These are phyloP conservation scores for Hypholoma sublateritium DNA, from an alignment of 768 basidiomycete species.

Conservation along the genomic window DNA sequence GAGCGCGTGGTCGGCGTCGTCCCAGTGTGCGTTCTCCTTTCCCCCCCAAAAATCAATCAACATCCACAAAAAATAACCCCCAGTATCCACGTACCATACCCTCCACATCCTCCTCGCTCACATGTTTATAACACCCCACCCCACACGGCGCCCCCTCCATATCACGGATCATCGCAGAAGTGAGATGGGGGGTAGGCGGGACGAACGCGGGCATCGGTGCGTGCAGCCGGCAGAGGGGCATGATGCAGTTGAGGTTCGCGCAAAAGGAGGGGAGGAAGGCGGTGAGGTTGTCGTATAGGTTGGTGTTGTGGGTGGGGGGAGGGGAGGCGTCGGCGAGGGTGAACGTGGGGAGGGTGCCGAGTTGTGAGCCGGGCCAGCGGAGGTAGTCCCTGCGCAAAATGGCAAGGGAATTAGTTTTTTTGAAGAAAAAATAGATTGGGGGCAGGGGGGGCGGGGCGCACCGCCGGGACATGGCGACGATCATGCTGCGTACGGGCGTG, in stretches of 20 bases:
- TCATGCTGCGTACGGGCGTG: constrained; percentile 17
- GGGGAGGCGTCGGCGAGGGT: constrained; percentile 6
- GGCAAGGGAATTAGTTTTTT: no score
- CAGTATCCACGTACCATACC: no score
- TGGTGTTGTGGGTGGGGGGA: not conserved
- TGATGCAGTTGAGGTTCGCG: constrained; percentile 43
- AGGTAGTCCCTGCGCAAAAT: not conserved
- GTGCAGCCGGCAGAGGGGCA: constrained; percentile 32
- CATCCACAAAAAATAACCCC: no score
- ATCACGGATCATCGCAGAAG: constrained; percentile 1
- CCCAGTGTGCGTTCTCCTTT: constrained; percentile 25
- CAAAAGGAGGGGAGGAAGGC: constrained; percentile 39
- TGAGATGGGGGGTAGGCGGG: constrained; percentile 4
- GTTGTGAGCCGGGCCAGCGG: not conserved
- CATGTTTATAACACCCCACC: constrained; percentile 9
- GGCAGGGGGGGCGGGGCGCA: constrained; percentile 9
- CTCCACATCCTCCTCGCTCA: constrained; percentile 2
- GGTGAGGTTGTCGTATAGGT: constrained; percentile 25
- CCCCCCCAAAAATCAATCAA: no score
- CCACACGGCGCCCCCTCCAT: not conserved
- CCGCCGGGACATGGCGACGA: constrained; percentile 29
- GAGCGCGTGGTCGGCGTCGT: constrained; percentile 21
- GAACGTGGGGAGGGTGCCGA: constrained; percentile 36
- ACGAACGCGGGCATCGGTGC: not conserved
- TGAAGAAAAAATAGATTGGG: not conserved